These are phyloP conservation scores for Plectosphaerella cucumerina DNA, from an alignment of 2,329 filamentous ascomycete species.

Conservation along the genomic window DNA sequence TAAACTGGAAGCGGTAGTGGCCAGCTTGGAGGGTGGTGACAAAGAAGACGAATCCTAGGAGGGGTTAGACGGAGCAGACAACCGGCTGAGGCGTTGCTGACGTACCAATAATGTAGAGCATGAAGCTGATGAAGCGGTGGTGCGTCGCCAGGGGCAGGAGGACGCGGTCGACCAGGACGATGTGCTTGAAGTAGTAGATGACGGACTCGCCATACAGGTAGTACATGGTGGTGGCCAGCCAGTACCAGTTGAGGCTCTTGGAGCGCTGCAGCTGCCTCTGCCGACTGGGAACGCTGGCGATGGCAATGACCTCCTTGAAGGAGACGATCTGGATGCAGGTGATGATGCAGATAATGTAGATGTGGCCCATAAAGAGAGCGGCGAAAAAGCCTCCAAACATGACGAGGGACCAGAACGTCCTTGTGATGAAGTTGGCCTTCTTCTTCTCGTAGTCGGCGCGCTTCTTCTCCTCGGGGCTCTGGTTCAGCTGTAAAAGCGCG, in stretches of 20 bases:
- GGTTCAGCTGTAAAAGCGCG: conserved; percentile 35
- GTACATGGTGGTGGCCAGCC: conserved; percentile 98
- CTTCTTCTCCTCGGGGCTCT: conserved; percentile 32
- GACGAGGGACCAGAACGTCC: conserved; percentile 95
- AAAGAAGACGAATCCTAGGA: conserved; percentile 96
- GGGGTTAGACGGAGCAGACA: conserved; percentile 19
- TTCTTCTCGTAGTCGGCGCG: conserved; percentile 89
- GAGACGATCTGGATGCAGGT: conserved; percentile 93
- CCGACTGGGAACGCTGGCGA: conserved; percentile 88
- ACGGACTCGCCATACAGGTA: conserved; percentile 98
- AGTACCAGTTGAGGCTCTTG: conserved; percentile 98
- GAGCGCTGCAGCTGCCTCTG: conserved; percentile 89
- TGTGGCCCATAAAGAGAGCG: conserved; percentile 90
- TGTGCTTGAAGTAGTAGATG: conserved; percentile 99
- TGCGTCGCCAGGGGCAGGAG: conserved; percentile 91
- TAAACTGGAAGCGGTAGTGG: conserved; percentile 98
- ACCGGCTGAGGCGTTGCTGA: conserved; percentile 9
- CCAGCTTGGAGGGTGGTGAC: conserved; percentile 91
- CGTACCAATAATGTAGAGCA: conserved; percentile 94
- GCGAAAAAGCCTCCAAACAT: conserved; percentile 95
- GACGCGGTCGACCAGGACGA: conserved; percentile 90
- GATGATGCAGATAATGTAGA: conserved; percentile 92
- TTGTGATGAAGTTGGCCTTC: conserved; percentile 94
- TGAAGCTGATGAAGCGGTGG: conserved; percentile 97
- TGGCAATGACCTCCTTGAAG: conserved; percentile 99